Evolutionary conservation across 257 asterid genomes (phyloP).

Genomic region (Haberlea rhodopensis): DNA sequence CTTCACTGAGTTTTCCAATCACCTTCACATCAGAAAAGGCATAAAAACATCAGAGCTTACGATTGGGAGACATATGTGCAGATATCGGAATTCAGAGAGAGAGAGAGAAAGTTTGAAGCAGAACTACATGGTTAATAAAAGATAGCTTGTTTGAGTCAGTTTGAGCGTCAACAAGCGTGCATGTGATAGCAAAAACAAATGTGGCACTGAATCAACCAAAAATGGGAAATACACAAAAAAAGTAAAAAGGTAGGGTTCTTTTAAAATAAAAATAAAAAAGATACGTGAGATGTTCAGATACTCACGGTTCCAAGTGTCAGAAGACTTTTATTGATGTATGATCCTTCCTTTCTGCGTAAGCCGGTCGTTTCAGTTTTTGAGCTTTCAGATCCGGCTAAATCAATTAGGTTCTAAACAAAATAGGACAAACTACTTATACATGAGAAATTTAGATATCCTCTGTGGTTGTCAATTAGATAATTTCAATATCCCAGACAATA

Average conservation of each 20-base stretch:
- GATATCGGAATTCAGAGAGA: neutral
- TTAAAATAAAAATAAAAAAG: too few relatives aligned
- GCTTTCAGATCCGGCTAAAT: conserved; percentile 98
- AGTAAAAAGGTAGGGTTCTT: conserved; percentile 14
- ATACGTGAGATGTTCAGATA: conserved; percentile 15
- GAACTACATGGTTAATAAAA: conserved; percentile 6
- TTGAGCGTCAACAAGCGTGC: conserved; percentile 2
- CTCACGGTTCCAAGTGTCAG: conserved; percentile 98
- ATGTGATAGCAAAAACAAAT: neutral
- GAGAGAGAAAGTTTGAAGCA: conserved; percentile 3
- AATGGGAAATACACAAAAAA: neutral
- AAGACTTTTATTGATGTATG: conserved; percentile 95
- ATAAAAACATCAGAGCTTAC: conserved; percentile 22
- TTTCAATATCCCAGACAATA: conserved; percentile 18
- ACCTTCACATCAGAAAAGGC: conserved; percentile 52
- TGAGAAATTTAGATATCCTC: conserved; percentile 8
- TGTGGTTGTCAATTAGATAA: conserved; percentile 11
- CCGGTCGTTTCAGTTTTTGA: conserved; percentile 97
- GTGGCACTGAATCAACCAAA: conserved; percentile 1
- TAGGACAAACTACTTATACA: conserved; percentile 20
- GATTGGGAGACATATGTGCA: conserved; percentile 10
- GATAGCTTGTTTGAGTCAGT: conserved; percentile 7
- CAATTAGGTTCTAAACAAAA: conserved; percentile 71
- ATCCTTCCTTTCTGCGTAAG: conserved; percentile 93
- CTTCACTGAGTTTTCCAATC: conserved; percentile 98